Evolutionary conservation across 148 eudicot species (phyloP).

Genomic region (Chenopodium formosanum): DNA sequence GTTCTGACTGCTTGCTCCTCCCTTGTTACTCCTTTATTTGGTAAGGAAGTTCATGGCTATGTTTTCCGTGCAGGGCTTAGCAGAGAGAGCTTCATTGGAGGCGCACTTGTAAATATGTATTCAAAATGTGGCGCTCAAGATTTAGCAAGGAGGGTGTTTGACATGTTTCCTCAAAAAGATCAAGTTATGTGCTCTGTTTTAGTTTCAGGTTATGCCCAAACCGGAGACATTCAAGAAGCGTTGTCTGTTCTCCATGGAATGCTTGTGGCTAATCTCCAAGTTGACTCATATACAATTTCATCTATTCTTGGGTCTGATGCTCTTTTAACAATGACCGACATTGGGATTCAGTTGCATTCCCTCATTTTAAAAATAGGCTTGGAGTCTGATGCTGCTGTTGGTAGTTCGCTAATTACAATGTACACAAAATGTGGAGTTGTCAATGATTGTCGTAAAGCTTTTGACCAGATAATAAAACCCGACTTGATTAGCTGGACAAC

Average conservation of each 20-base stretch:
- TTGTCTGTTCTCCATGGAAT: slow-evolving; percentile 50
- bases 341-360: slow-evolving; percentile 62
- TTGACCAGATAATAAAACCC: slow-evolving; percentile 48
- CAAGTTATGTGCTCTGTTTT: slow-evolving; percentile 61
- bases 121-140: slow-evolving; percentile 62
- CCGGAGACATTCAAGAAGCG: slow-evolving; percentile 53
- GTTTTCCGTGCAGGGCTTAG: slow-evolving; percentile 47
- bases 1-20: slow-evolving; percentile 59
- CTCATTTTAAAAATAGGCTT: slow-evolving; percentile 53
- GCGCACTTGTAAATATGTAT: slow-evolving; percentile 78
- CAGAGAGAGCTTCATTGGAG: slow-evolving; percentile 33
- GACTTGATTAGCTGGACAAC: slow-evolving; percentile 81
- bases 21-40: slow-evolving; percentile 38
- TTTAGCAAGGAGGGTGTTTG: slow-evolving; percentile 58
- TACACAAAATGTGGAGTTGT: slow-evolving; percentile 70
- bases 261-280: slow-evolving; percentile 34
- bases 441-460: slow-evolving; percentile 57
- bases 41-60: slow-evolving; percentile 74
- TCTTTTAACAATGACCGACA: slow-evolving; percentile 29
- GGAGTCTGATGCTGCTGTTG: slow-evolving; percentile 57
- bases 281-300: slow-evolving; percentile 62
- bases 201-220: slow-evolving; percentile 73
- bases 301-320: slow-evolving; percentile 58
- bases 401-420: slow-evolving; percentile 70
- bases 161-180: slow-evolving; percentile 56